These are phyloP conservation scores for Aspergillus novofumigatus DNA, from an alignment of 2,329 filamentous ascomycete genomes.

Conservation along the genomic window DNA sequence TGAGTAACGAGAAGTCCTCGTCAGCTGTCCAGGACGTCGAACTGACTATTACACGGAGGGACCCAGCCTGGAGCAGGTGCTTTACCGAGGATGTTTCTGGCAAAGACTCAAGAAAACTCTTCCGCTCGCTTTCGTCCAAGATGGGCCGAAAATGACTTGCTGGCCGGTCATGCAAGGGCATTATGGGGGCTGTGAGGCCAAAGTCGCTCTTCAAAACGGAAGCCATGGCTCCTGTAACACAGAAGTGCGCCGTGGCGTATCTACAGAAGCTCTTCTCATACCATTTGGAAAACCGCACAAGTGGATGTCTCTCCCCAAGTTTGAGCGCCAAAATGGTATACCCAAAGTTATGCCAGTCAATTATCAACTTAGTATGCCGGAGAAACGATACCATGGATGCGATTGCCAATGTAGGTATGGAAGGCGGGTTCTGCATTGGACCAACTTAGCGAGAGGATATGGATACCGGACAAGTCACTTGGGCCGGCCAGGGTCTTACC, in stretches of 20 bases:
- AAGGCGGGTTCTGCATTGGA: constrained; percentile 74
- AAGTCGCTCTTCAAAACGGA: constrained; percentile 66
- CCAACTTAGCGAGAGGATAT: constrained; percentile 2
- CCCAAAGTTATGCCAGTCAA: constrained; percentile 99
- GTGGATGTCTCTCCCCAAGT: constrained; percentile 59
- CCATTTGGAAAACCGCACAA: constrained; percentile 70
- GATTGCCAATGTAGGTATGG: constrained; percentile 82
- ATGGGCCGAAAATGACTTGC: constrained; percentile 73
- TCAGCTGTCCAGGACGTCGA: constrained; percentile 97
- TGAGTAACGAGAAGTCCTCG: constrained; percentile 86
- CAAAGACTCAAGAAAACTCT: constrained; percentile 60
- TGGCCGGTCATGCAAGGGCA: constrained; percentile 81
- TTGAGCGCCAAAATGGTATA: constrained; percentile 81
- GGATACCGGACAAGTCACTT: background rate
- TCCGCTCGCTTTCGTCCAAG: constrained; percentile 48
- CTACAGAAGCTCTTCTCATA: constrained; percentile 74
- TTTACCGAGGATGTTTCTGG: constrained; percentile 61
- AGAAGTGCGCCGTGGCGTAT: constrained; percentile 69
- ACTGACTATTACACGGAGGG: constrained; percentile 72
- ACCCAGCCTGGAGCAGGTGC: constrained; percentile 54
- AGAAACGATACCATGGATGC: constrained; percentile 68
- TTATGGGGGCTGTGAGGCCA: constrained; percentile 58
- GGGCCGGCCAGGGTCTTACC: constrained; percentile 38
- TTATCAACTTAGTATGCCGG: constrained; percentile 74
- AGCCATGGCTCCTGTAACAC: constrained; percentile 87